phyloP scores from a whole-genome alignment of 208 protist species.

The Trypanosoma melophagium region DNA sequence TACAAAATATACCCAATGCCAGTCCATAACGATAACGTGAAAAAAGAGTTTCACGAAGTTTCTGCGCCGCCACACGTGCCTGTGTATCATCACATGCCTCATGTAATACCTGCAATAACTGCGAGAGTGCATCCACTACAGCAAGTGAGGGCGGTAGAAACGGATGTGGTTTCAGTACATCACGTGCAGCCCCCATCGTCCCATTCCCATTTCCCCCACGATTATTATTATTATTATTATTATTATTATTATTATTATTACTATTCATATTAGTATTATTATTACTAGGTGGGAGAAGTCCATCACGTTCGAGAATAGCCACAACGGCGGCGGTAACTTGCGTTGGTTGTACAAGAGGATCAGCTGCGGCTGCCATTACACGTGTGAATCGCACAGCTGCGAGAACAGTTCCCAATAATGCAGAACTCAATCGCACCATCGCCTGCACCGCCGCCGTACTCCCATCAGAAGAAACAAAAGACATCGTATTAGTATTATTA shows the following conservation, averaged over 20 bases:
- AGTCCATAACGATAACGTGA: slow-evolving; percentile 29
- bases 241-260: slow-evolving; percentile 6
- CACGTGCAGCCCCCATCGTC: neutral
- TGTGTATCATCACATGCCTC: slow-evolving; percentile 25
- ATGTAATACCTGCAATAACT: slow-evolving; percentile 34
- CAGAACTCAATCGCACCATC: slow-evolving; percentile 33
- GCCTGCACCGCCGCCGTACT: slow-evolving; percentile 24
- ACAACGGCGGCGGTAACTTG: slow-evolving; percentile 24
- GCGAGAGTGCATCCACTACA: slow-evolving; percentile 30
- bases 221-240: too few relatives aligned
- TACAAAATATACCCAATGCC: slow-evolving; percentile 20
- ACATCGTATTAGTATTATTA: neutral
- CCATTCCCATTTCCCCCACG: neutral
- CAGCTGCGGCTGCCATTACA: slow-evolving; percentile 25
- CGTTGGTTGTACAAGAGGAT: slow-evolving; percentile 31
- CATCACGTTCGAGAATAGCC: slow-evolving; percentile 33
- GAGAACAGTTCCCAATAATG: slow-evolving; percentile 35
- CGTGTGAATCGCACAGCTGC: slow-evolving; percentile 28
- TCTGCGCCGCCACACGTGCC: slow-evolving; percentile 30
- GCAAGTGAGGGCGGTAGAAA: slow-evolving; percentile 33
- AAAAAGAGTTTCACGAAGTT: slow-evolving; percentile 41
- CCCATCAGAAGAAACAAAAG: slow-evolving; percentile 27
- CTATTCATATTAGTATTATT: slow-evolving; percentile 22
- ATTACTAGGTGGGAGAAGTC: slow-evolving; percentile 22
- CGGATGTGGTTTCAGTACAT: slow-evolving; percentile 21